phyloP scores from a whole-genome alignment of 805 yeast species.

The Priceomyces medius region DNA sequence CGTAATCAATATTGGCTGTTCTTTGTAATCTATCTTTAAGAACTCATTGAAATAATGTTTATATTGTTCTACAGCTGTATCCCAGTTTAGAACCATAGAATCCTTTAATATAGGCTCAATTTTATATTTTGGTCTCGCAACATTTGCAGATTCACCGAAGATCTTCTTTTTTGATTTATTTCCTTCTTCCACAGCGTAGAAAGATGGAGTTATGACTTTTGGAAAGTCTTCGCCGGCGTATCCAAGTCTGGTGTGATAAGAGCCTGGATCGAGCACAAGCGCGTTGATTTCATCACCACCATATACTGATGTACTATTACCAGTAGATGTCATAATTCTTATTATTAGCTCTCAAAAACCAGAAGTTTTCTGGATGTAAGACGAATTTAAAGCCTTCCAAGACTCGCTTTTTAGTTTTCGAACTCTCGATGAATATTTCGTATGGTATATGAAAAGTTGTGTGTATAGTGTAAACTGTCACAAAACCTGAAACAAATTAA shows the following conservation, averaged over 20 bases:
- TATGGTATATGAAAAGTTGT: no score
- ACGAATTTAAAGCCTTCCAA: neutral
- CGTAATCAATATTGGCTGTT: conserved; percentile 77
- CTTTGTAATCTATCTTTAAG: conserved; percentile 53
- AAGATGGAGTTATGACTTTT: conserved; percentile 69
- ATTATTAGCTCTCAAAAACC: neutral
- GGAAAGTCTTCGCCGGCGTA: conserved; percentile 94
- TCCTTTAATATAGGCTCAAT: conserved; percentile 60
- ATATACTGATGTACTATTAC: conserved; percentile 21
- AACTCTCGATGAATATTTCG: neutral
- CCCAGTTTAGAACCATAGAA: conserved; percentile 79
- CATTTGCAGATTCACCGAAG: conserved; percentile 45
- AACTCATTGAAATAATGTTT: conserved; percentile 52
- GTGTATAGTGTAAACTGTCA: neutral
- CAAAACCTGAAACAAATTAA: neutral
- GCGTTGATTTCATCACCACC: conserved; percentile 83
- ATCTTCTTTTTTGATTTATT: conserved; percentile 25
- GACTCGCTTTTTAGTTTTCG: neutral
- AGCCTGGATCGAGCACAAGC: conserved; percentile 88
- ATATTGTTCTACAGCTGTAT: conserved; percentile 76
- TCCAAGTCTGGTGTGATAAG: conserved; percentile 79
- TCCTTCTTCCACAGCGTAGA: conserved; percentile 31
- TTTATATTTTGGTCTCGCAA: conserved; percentile 51
- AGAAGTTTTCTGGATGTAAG: neutral
- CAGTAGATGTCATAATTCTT: conserved; percentile 20